These are phyloP conservation scores for Fusarium domesticum DNA, from an alignment of 2,329 filamentous ascomycete genomes.

Conservation along the genomic window DNA sequence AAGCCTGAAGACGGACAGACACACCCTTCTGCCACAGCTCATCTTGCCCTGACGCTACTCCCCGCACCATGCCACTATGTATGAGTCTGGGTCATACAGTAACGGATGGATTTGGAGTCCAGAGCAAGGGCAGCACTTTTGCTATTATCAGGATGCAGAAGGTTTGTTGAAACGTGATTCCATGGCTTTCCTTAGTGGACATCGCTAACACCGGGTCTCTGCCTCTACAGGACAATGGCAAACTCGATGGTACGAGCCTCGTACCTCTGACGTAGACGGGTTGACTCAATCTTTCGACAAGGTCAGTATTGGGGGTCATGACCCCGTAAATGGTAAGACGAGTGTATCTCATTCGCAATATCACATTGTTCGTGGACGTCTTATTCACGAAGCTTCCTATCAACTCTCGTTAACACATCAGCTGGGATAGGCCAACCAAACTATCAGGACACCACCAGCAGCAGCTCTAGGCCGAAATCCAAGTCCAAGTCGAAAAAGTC, in stretches of 20 bases:
- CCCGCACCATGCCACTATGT: constrained; percentile 33
- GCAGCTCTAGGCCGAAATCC: constrained; percentile 13
- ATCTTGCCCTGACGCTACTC: too few relatives aligned
- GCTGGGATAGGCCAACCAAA: not conserved
- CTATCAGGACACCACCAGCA: not conserved
- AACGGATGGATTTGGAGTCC: constrained; percentile 30
- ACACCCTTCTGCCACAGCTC: constrained; percentile 5
- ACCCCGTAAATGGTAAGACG: not conserved
- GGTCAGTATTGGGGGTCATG: not conserved
- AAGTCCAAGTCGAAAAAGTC: constrained; percentile 18
- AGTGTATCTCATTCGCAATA: not conserved
- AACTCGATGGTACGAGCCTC: constrained; percentile 25
- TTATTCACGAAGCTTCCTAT: too few relatives aligned
- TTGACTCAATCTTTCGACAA: not conserved
- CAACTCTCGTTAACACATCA: not conserved
- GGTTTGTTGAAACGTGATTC: constrained; percentile 23
- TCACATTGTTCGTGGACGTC: too few relatives aligned
- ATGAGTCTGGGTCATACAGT: constrained; percentile 15
- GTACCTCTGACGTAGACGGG: not conserved
- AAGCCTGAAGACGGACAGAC: too few relatives aligned
- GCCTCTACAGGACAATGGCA: constrained; percentile 21
- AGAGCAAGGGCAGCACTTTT: constrained; percentile 29
- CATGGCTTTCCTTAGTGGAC: not conserved
- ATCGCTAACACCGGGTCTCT: constrained; percentile 5
- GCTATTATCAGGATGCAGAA: constrained; percentile 26